Base-by-base conservation (phyloP, 1,139 yeast species). In the Magnusiomyces starmeri region DNA sequence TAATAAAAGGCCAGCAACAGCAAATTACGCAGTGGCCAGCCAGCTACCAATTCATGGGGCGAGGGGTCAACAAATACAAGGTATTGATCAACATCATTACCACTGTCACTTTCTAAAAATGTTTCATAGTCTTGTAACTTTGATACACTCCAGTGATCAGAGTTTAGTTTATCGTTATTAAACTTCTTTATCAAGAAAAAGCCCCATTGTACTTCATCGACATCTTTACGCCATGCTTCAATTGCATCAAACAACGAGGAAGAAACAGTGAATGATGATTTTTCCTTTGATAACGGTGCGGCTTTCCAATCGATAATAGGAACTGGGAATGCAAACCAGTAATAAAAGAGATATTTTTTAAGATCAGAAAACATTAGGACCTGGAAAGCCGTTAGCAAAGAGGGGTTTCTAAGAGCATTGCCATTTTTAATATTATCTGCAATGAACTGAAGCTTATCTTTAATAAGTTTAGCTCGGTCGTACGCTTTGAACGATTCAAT, bases 241-340 rank as follows among this genome's bases (percentile, higher is more conserved):
- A 47, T 44, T 27, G 41, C 32, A 8, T 25, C 10, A 4, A 37
- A 24, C 10, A 48, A 39, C 6, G 45, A 42, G 1, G 44, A 16
- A 2, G 32, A n/a, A 4, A 37, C 51, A 14, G 29, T 35, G 37
- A 47, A 43, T 10, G 32, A 14, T 10, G 22, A 10, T 21, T 10
- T 26, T 20, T 14, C 40, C 44, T 32, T 6, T 54, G 24, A 4
- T 66, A 52, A 1, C 60, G 54, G 1, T 42, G 29, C 7, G 61
- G 49, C 26, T 18, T 45, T 40, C 59, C 60, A 52, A 32, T 56
- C 51, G 35, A 60, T 6, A 43, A 51, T 70, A 21, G 87, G 68
- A 0, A 78, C 72, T 0, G 97, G 97, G 59, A 81, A 81, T 6
- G 90, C 86, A 59, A 86, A 77, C 98, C 98, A 92, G 67, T 90